phyloP scores from a whole-genome alignment of 352 stramenopile species.

The Phytophthora foliorum region DNA sequence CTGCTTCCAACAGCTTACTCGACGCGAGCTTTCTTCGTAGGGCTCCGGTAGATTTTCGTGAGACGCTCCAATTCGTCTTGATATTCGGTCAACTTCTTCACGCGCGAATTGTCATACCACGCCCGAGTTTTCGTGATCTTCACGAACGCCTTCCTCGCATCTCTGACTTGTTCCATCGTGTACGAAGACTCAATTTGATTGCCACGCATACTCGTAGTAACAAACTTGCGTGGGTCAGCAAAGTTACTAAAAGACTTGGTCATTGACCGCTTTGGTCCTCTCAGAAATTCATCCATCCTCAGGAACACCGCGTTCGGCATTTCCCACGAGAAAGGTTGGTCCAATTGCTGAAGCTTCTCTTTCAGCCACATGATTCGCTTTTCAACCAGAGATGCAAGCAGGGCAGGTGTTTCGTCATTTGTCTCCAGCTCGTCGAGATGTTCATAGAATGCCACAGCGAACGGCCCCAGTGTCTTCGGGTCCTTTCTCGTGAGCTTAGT shows the following conservation, averaged over 20 bases:
- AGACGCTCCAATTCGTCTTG: not conserved
- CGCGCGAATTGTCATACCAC: constrained; percentile 3
- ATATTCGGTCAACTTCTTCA: not conserved
- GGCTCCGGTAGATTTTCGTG: not conserved
- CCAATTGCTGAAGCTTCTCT: constrained; percentile 11
- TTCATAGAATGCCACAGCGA: not conserved
- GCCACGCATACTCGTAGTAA: not conserved
- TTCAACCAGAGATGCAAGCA: constrained; percentile 4
- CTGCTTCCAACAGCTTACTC: not conserved
- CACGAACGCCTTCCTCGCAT: not conserved
- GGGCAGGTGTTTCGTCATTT: not conserved
- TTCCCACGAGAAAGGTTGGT: constrained; percentile 17
- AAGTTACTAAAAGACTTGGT: not conserved
- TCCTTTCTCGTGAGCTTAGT: not conserved
- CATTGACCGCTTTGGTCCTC: not conserved
- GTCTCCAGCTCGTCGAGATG: not conserved
- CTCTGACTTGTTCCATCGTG: not conserved
- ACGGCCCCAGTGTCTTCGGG: not conserved
- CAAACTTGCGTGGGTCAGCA: not conserved
- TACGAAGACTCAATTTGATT: not conserved
- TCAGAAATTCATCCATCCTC: not conserved
- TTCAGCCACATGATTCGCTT: constrained; percentile 17
- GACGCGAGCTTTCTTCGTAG: not conserved
- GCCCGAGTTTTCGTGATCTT: constrained; percentile 4
- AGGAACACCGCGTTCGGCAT: constrained; percentile 14